Evolutionary conservation across 106 monocot species (phyloP).

Genomic region (Vanilla planifolia): DNA sequence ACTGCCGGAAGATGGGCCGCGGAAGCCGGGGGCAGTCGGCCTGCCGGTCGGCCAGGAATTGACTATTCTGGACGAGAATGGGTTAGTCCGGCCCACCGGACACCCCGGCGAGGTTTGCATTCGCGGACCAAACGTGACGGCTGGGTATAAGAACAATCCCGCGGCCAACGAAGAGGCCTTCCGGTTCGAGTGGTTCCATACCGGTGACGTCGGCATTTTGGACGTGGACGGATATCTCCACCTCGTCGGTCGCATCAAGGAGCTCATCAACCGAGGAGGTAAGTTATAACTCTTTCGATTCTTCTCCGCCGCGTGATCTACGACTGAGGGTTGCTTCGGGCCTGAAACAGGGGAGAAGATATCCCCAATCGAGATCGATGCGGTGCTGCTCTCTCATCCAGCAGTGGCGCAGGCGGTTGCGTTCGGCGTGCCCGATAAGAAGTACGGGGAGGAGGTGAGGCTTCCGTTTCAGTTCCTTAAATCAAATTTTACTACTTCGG

Average conservation of each 20-base stretch:
- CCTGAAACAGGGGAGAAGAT: constrained; percentile 63
- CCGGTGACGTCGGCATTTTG: constrained; percentile 52
- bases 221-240: constrained; percentile 55
- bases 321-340: neutral
- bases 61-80: constrained; percentile 49
- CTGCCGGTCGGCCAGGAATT: constrained; percentile 47
- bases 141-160: constrained; percentile 60
- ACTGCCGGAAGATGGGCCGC: constrained; percentile 49
- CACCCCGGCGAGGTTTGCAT: constrained; percentile 61
- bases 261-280: constrained; percentile 81
- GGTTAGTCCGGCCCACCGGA: constrained; percentile 1
- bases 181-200: constrained; percentile 67
- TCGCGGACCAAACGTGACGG: constrained; percentile 58
- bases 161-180: constrained; percentile 59
- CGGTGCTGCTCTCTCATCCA: constrained; percentile 57
- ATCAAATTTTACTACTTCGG: too few species aligned
- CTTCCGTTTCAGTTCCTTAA: too few species aligned
- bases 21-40: constrained; percentile 64
- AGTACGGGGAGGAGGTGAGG: constrained; percentile 74
- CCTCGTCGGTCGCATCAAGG: constrained; percentile 70
- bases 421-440: constrained; percentile 71
- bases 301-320: neutral
- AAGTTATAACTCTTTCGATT: neutral
- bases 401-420: constrained; percentile 61
- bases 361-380: constrained; percentile 78